A percentile compares a stretch with the other conserved stretches of the same genome.
phyloP scores from a whole-genome alignment of 441 rosid species.

The Lepidium campestre region DNA sequence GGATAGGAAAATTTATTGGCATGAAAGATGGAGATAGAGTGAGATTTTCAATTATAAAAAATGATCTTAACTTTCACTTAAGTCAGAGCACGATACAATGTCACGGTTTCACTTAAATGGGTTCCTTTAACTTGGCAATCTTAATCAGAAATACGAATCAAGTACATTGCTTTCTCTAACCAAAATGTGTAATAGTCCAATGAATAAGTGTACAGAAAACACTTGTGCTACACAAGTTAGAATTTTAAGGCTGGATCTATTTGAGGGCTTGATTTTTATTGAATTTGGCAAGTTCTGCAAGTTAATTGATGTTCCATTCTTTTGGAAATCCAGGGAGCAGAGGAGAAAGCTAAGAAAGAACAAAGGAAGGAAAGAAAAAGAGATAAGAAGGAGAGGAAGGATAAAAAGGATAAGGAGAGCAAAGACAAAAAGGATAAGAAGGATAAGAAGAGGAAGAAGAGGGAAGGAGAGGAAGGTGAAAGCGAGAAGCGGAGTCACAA shows the following conservation, averaged over 20 bases:
- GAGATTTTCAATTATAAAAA: not conserved
- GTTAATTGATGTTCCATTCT: constrained; percentile 20
- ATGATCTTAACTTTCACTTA: not conserved
- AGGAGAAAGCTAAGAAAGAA: constrained; percentile 41
- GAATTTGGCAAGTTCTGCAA: not conserved
- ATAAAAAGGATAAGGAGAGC: constrained; percentile 32
- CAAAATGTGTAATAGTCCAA: not conserved
- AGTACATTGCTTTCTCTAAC: not conserved
- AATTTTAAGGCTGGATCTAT: not conserved
- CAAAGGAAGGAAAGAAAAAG: constrained; percentile 30
- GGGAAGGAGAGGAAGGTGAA: constrained; percentile 27
- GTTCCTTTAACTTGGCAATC: not conserved
- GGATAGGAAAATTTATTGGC: not conserved
- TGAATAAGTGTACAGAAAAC: not conserved
- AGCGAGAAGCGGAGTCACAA: constrained; percentile 37
- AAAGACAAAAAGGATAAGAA: constrained; percentile 27
- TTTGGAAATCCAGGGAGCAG: constrained; percentile 32
- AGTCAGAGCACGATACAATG: not conserved
- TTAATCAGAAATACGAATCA: not conserved
- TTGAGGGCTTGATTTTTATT: not conserved
- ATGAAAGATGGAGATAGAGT: not conserved
- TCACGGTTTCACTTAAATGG: not conserved
- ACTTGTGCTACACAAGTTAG: not conserved
- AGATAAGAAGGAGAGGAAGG: constrained; percentile 39
- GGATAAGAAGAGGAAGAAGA: constrained; percentile 36